A percentile compares a stretch with the other conserved stretches of the same genome.
phyloP scores from a whole-genome alignment of 1,139 yeast genomes.

The Hyphopichia buzzinii region DNA sequence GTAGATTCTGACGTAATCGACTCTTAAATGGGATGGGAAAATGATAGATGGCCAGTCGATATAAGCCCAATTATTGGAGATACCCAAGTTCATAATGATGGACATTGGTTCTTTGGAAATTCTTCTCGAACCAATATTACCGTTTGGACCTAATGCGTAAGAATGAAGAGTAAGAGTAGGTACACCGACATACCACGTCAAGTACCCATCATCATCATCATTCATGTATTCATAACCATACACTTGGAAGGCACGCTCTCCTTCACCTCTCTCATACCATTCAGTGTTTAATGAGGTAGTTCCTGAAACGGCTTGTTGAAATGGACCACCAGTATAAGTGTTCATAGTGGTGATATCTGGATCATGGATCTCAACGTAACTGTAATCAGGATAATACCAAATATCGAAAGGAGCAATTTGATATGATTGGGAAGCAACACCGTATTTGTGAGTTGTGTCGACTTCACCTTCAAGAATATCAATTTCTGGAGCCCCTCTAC shows the following conservation, averaged over 20 bases:
- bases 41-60: constrained; percentile 26
- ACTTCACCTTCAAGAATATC: constrained; percentile 27
- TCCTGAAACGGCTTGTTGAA: constrained; percentile 28
- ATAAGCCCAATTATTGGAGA: constrained; percentile 30
- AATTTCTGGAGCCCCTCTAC: constrained; percentile 32
- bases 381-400: constrained; percentile 29
- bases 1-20: constrained; percentile 25
- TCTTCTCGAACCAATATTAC: constrained; percentile 24
- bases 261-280: constrained; percentile 24
- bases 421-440: constrained; percentile 27
- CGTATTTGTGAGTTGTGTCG: constrained; percentile 13
- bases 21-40: constrained; percentile 22
- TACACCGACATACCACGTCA: constrained; percentile 27
- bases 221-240: constrained; percentile 26
- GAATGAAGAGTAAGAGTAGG: constrained; percentile 26
- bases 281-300: constrained; percentile 22
- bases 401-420: constrained; percentile 30
- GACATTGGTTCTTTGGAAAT: constrained; percentile 29
- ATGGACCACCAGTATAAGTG: constrained; percentile 28
- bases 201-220: constrained; percentile 21
- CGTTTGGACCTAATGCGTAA: constrained; percentile 25
- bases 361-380: constrained; percentile 21
- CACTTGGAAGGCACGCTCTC: constrained; percentile 18
- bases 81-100: constrained; percentile 24
- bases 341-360: constrained; percentile 23